A percentile compares a stretch with the other conserved stretches of the same genome.
Evolutionary conservation across 2,329 filamentous ascomycete species (phyloP).

Genomic region (Alternaria dauci): DNA sequence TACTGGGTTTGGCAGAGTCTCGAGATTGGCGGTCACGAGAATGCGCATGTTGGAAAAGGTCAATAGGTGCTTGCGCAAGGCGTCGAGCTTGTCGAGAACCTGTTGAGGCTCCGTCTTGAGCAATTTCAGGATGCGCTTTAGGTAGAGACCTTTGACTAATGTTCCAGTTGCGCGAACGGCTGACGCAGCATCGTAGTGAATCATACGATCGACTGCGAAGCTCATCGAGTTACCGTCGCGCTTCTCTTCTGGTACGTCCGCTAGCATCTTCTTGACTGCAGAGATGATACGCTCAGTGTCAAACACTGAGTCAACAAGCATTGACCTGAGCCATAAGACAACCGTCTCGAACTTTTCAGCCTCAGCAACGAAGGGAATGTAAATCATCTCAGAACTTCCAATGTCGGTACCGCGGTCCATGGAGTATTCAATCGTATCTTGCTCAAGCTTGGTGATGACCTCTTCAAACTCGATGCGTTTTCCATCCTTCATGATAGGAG

Average conservation of each 20-base stretch:
- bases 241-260: constrained; percentile 91
- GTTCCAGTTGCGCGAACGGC: constrained; percentile 80
- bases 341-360: constrained; percentile 84
- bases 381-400: constrained; percentile 81
- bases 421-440: constrained; percentile 85
- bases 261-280: constrained; percentile 80
- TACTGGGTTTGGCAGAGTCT: constrained; percentile 76
- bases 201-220: constrained; percentile 72
- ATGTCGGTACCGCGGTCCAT: constrained; percentile 73
- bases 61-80: constrained; percentile 78
- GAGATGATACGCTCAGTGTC: constrained; percentile 72
- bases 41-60: constrained; percentile 85
- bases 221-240: constrained; percentile 78
- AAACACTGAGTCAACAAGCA: constrained; percentile 90
- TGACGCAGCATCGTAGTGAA: constrained; percentile 80
- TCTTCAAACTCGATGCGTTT: constrained; percentile 86
- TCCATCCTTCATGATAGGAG: constrained; percentile 80
- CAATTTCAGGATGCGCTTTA: constrained; percentile 84
- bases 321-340: constrained; percentile 82
- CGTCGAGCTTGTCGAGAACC: constrained; percentile 79
- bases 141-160: constrained; percentile 85
- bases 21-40: constrained; percentile 82
- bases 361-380: constrained; percentile 85
- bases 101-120: constrained; percentile 77
- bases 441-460: constrained; percentile 88